phyloP scores from a whole-genome alignment of 2,329 filamentous ascomycete species.

The Ascochyta lentis region DNA sequence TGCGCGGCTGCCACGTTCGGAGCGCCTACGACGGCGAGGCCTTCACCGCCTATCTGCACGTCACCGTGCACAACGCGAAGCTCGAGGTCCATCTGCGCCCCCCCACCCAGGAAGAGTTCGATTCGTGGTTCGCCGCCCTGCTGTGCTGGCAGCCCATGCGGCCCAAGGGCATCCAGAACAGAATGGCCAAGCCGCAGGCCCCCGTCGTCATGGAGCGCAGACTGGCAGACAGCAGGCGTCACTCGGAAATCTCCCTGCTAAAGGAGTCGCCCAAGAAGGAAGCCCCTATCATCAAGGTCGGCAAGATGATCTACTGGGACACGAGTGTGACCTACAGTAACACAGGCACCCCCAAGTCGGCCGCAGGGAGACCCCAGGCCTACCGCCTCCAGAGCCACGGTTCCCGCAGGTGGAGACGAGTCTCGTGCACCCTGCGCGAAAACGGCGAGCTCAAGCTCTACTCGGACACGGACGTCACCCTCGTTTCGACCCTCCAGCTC shows the following conservation, averaged over 20 bases:
- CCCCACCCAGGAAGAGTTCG: conserved; percentile 68
- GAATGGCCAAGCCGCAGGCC: conserved; percentile 59
- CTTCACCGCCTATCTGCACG: conserved; percentile 58
- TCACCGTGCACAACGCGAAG: conserved; percentile 61
- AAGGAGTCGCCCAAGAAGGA: conserved; percentile 74
- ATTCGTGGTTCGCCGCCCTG: conserved; percentile 80
- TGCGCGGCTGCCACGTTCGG: conserved; percentile 75
- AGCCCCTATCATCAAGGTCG: conserved; percentile 88
- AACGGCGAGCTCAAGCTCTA: conserved; percentile 93
- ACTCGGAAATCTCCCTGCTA: conserved; percentile 58
- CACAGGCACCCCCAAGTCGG: conserved; percentile 45
- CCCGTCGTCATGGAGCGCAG: conserved; percentile 46
- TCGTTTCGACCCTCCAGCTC: conserved; percentile 84
- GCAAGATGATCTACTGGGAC: conserved; percentile 72
- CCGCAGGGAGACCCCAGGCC: conserved; percentile 55
- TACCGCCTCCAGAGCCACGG: conserved; percentile 64
- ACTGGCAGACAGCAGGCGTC: conserved; percentile 52
- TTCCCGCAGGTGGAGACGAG: conserved; percentile 77
- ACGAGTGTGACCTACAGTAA: conserved; percentile 63
- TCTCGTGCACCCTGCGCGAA: conserved; percentile 92
- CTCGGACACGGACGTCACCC: conserved; percentile 80
- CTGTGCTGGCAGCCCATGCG: conserved; percentile 82
- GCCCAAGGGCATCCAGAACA: conserved; percentile 62
- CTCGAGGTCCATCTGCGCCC: conserved; percentile 72
- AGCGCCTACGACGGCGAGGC: conserved; percentile 56